These are phyloP conservation scores for Gloeophyllum trabeum DNA, from an alignment of 768 basidiomycete species.

Conservation along the genomic window DNA sequence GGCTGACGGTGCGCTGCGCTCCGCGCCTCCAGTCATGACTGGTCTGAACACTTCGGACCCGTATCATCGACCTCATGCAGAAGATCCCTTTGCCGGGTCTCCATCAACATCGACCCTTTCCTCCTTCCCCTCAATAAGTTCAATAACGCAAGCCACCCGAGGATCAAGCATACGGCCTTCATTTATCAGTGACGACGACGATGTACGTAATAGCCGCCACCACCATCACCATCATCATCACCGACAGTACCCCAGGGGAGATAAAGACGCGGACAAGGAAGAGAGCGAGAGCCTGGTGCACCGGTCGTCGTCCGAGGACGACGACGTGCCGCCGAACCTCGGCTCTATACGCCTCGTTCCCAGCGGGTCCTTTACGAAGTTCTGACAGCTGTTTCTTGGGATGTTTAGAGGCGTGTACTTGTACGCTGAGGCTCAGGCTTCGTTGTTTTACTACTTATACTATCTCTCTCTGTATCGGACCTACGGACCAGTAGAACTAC, in stretches of 20 bases:
- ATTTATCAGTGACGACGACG: constrained; percentile 3
- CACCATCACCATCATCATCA: neutral
- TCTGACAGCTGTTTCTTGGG: too few species aligned
- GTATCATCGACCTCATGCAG: constrained; percentile 6
- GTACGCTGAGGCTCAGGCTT: too few species aligned
- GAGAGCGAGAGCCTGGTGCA: constrained; percentile 17
- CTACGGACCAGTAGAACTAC: too few species aligned
- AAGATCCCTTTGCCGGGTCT: constrained; percentile 8
- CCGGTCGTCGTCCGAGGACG: constrained; percentile 9
- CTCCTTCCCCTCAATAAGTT: constrained; percentile 11
- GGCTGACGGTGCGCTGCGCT: constrained; percentile 7
- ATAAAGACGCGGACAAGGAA: constrained; percentile 14
- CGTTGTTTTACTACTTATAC: too few species aligned
- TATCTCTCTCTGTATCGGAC: too few species aligned
- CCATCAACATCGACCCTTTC: constrained; percentile 13
- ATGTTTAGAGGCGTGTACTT: too few species aligned
- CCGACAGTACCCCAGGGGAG: constrained; percentile 13
- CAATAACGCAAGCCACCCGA: constrained; percentile 4
- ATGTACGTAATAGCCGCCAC: neutral
- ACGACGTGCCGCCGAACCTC: constrained; percentile 1
- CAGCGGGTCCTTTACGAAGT: neutral
- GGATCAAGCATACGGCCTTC: neutral
- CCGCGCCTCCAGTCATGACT: constrained; percentile 8
- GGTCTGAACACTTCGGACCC: constrained; percentile 5
- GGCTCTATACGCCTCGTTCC: neutral